phyloP scores from a whole-genome alignment of 176 grass and related monocot genomes.

The Ampelocalamus luodianensis region DNA sequence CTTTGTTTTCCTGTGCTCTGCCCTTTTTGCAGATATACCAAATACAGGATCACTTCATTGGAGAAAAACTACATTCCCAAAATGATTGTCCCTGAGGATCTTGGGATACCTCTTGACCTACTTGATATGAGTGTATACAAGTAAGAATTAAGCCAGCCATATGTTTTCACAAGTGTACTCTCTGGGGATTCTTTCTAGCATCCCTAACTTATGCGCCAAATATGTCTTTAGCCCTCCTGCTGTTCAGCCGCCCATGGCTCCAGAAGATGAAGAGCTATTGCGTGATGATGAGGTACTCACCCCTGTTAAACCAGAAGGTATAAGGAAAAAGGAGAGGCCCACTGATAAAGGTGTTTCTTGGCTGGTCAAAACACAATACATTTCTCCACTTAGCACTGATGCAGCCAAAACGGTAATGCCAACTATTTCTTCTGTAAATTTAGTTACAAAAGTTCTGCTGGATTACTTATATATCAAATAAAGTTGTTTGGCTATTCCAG shows the following conservation, averaged over 20 bases:
- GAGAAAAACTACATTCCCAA: constrained; percentile 92
- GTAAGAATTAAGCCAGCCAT: constrained; percentile 57
- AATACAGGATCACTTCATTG: constrained; percentile 91
- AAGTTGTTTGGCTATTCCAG: constrained; percentile 50
- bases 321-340: constrained; percentile 91
- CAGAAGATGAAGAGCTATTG: constrained; percentile 90
- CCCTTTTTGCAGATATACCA: constrained; percentile 71
- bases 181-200: constrained; percentile 27
- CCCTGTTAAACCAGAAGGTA: constrained; percentile 89
- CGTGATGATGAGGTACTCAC: constrained; percentile 86
- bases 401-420: constrained; percentile 77
- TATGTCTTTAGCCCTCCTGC: constrained; percentile 59
- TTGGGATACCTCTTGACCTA: constrained; percentile 97
- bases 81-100: constrained; percentile 86
- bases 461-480: constrained; percentile 38
- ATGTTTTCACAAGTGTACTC: constrained; percentile 28
- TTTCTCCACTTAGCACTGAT: constrained; percentile 90
- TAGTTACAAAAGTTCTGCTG: constrained; percentile 39
- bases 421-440: constrained; percentile 34
- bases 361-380: constrained; percentile 99
- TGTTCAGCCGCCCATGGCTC: constrained; percentile 53
- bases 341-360: constrained; percentile 97
- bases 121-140: constrained; percentile 94
- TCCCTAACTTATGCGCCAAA: constrained; percentile 26
- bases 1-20: constrained; percentile 29